Evolutionary conservation across 2,329 filamentous ascomycete species (phyloP), one percentile per base, ranked within the genome.

Genomic region (Aspergillus costaricaensis): DNA sequence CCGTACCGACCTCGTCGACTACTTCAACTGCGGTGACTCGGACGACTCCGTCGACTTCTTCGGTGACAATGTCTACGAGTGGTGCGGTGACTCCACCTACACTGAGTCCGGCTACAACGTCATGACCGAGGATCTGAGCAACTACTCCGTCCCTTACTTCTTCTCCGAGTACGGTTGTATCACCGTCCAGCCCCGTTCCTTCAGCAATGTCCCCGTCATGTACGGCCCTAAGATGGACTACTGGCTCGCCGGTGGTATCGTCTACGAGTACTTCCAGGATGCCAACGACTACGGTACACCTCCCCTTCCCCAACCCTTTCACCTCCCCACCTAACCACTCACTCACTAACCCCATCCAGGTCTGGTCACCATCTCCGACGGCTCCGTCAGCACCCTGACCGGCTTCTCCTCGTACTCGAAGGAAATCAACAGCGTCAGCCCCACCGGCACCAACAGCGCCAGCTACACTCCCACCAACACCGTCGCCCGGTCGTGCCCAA

Each of bases 31-130:
- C 74, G 91, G 91, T 49, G 60, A 67, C 62, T 77, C 86, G 62
- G 80, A 83, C n/a, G 77, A 79, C 70, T 77, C 90, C 63, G 96
- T 97, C 67, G 95, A 98, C 78, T 98, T 95, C 83, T 98, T 92
- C 91, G 94, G 94, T 61, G 97, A 97, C 88, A 98, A 98, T 83
- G 96, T 98, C 80, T 98, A 98, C 85, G 96, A 92, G 47, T 98
- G 94, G 94, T 98, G 94, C 76, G 94, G 93, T 67, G 77, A 92
- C 71, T 96, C 90, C 74, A 87, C 82, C 69, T 94, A 90, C 81
- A 74, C 82, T 38, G 75, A 84, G 63, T 96, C 94, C 2, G 91
- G 91, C 55, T 98, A 92, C 79, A 83, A 88, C 64, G 83, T 86
- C 62, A 89, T 93, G 76, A 92, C 92, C 67, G 78, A 90, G 64